phyloP scores from a whole-genome alignment of 179 eudicot species.

The Drosera spatulata region DNA sequence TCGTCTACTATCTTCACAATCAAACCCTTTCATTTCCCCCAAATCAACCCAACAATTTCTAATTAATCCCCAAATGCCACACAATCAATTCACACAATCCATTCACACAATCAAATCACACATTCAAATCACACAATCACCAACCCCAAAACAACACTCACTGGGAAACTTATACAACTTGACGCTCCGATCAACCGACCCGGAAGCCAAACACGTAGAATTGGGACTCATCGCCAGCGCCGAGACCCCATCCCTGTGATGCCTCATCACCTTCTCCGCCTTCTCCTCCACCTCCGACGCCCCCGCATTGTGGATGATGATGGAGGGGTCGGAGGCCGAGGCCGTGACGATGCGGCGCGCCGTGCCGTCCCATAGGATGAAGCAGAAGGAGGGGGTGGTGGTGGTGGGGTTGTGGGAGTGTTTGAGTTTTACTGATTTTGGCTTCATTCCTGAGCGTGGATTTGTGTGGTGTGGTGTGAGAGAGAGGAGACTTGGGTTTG shows the following conservation, averaged over 20 bases:
- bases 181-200: constrained; percentile 73
- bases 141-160: constrained; percentile 6
- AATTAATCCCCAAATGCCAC: too few relatives aligned
- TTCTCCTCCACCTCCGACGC: constrained; percentile 25
- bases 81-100: too few relatives aligned
- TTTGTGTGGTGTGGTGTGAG: too few relatives aligned
- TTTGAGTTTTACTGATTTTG: constrained; percentile 60
- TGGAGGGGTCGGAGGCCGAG: constrained; percentile 56
- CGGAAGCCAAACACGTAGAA: constrained; percentile 93
- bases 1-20: too few relatives aligned
- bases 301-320: constrained; percentile 42
- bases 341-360: constrained; percentile 67
- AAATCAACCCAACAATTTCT: too few relatives aligned
- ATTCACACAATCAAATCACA: neutral
- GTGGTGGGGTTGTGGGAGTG: constrained; percentile 63
- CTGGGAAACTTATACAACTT: constrained; percentile 95
- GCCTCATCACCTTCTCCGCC: constrained; percentile 32
- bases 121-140: neutral
- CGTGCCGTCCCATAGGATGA: constrained; percentile 54
- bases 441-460: constrained; percentile 35
- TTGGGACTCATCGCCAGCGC: constrained; percentile 78
- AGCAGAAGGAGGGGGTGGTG: constrained; percentile 38
- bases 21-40: too few relatives aligned
- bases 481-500: too few relatives aligned
- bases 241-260: constrained; percentile 81